These are phyloP conservation scores for Penicillium frequentans DNA, from an alignment of 2,329 filamentous ascomycete species.

Conservation along the genomic window DNA sequence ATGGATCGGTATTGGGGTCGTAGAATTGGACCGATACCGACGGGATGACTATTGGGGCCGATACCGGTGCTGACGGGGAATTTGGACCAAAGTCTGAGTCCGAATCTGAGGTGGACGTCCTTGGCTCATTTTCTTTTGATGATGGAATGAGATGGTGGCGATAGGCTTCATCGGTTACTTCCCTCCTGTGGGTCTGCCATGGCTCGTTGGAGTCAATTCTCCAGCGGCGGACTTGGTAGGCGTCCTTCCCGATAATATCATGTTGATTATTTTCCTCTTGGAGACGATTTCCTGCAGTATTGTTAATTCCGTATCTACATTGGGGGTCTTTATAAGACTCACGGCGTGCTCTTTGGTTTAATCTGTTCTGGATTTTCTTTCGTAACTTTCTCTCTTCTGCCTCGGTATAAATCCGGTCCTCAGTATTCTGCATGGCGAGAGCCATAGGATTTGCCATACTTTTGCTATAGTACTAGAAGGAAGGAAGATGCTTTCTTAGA, in stretches of 20 bases:
- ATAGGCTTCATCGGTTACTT: not conserved
- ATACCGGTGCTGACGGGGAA: not conserved
- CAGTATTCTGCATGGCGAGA: not conserved
- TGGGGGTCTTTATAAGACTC: not conserved
- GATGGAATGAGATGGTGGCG: not conserved
- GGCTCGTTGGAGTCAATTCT: conserved; percentile 1
- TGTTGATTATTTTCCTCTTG: not conserved
- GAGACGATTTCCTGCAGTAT: conserved; percentile 5
- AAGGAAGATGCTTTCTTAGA: not conserved
- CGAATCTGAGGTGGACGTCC: not conserved
- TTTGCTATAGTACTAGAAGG: not conserved
- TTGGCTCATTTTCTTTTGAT: not conserved
- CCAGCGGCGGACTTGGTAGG: conserved; percentile 13
- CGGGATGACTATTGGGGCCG: not conserved
- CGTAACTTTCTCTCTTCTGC: conserved; percentile 29
- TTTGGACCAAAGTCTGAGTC: not conserved
- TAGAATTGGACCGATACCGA: not conserved
- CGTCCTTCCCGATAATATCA: not conserved
- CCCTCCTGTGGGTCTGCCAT: not conserved
- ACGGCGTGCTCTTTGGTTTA: conserved; percentile 18
- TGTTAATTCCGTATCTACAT: not conserved
- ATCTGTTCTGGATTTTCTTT: conserved; percentile 13
- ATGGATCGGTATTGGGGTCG: not conserved
- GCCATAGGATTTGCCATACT: not conserved
- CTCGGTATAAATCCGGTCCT: not conserved